A percentile compares a stretch with the other conserved stretches of the same genome.
These are phyloP conservation scores for Triticum turgidum DNA, from an alignment of 176 grass and related monocot genomes.

Conservation along the genomic window DNA sequence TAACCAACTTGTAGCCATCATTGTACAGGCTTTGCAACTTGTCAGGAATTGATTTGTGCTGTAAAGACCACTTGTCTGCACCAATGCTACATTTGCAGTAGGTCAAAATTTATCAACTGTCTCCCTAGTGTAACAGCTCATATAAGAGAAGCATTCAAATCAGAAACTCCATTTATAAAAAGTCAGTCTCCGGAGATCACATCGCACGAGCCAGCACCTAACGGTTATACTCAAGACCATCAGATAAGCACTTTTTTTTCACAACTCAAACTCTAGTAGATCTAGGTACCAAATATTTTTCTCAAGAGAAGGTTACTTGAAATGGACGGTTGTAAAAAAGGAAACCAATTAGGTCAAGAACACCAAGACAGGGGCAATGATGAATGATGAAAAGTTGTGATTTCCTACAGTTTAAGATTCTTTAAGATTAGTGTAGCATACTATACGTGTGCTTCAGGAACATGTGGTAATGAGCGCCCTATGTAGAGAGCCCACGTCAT, in stretches of 20 bases:
- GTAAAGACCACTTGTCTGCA: constrained; percentile 80
- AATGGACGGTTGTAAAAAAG: background rate
- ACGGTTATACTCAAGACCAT: constrained; percentile 14
- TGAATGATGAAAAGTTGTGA: background rate
- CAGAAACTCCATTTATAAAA: background rate
- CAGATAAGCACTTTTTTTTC: background rate
- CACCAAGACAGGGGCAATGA: background rate
- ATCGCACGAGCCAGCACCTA: background rate
- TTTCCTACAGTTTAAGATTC: background rate
- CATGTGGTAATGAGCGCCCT: background rate
- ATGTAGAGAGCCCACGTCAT: background rate
- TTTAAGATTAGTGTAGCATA: background rate
- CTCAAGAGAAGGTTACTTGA: background rate
- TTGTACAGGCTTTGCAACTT: constrained; percentile 70
- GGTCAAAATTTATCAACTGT: background rate
- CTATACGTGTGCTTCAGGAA: background rate
- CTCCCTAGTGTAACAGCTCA: background rate
- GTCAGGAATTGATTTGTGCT: constrained; percentile 65
- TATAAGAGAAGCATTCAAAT: background rate
- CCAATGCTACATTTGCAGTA: constrained; percentile 55
- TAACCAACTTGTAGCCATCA: constrained; percentile 83
- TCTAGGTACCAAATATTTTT: constrained; percentile 11
- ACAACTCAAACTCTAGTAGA: background rate
- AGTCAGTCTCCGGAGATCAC: constrained; percentile 3
- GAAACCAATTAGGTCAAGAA: background rate